phyloP scores from a whole-genome alignment of 2,329 filamentous ascomycete species.

The Colletotrichum limetticola region DNA sequence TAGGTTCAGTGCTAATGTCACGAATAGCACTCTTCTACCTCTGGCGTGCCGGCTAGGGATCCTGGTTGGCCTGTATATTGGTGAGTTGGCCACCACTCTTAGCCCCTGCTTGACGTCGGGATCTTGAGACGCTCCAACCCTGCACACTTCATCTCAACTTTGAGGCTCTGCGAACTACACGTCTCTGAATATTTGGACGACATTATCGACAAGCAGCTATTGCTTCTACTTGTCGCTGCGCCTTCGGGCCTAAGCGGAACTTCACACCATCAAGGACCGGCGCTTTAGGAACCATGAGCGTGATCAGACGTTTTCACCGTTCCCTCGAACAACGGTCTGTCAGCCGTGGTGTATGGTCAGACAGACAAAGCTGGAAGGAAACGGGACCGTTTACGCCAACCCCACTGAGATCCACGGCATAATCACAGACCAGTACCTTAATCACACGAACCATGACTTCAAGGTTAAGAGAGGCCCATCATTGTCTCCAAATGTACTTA shows the following conservation, averaged over 20 bases:
- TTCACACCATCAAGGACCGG: background rate
- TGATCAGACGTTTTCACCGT: background rate
- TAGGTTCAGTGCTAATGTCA: too few relatives aligned
- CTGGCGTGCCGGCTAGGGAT: background rate
- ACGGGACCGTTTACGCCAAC: slow-evolving; percentile 1
- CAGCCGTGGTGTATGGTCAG: background rate
- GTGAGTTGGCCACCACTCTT: background rate
- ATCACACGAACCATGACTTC: background rate
- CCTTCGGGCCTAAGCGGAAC: background rate
- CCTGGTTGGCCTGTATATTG: background rate
- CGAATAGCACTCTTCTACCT: background rate
- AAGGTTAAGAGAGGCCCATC: background rate
- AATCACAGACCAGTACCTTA: slow-evolving; percentile 20
- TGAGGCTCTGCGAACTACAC: slow-evolving; percentile 1
- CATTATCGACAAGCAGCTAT: background rate
- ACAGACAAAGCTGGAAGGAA: slow-evolving; percentile 11
- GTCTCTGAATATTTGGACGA: background rate
- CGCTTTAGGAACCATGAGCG: background rate
- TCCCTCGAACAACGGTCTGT: background rate
- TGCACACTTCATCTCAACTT: background rate
- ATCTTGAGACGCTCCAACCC: background rate
- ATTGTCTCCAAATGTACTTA: background rate
- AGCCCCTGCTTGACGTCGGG: background rate
- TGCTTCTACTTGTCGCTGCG: background rate
- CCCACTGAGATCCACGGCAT: background rate